Evolutionary conservation across 2,329 filamentous ascomycete species (phyloP), one percentile per base, ranked within the genome.

Genomic region (Tolypocladium tundrense): DNA sequence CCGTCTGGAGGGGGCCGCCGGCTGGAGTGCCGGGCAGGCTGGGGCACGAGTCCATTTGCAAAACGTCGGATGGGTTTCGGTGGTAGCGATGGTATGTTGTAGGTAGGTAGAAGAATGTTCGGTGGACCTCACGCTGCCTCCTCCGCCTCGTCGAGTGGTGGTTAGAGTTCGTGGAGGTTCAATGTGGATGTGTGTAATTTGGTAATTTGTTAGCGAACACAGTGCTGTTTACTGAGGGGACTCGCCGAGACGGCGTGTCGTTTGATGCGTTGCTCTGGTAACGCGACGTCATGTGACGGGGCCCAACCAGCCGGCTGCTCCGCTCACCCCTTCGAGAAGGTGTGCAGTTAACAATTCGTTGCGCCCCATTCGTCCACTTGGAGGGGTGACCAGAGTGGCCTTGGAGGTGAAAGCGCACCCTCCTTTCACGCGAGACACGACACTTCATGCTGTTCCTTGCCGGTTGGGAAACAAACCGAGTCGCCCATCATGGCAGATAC

Each of bases 1-100:
- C 75, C 41, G 79, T 75, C 62, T 84, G 82, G 54, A 88, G 76
- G 56, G 86, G 82, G 62, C 78, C 77, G 60, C 77, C 78, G 43
- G 64, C 64, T 33, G 82, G 77, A 60, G 82, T 81, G 65, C 78
- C 79, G 60, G 78, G 74, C 64, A 77, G 79, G 69, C 79, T 81
- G 66, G 74, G 72, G 61, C 67, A 69, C 59, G 64, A 60, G 62
- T 78, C 76, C 77, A 79, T 80, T 52, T 58, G 60, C 50, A 42
- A 55, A 40, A 56, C 14, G 21, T 13, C 16, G 14, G 3, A 24
- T 37, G 27, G 9, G 19, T 33, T 40, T 35, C 39, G 53, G 37
- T 52, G 40, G 35, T 41, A 27, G 3, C 27, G 19, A 13, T 14
- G 39, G 37, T 41, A 62, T 62, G 56, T 53, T 53, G 40, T 37